Conservation (phyloP, 1,139 yeast genomes). For the Sugiyamaella novakii region DNA sequence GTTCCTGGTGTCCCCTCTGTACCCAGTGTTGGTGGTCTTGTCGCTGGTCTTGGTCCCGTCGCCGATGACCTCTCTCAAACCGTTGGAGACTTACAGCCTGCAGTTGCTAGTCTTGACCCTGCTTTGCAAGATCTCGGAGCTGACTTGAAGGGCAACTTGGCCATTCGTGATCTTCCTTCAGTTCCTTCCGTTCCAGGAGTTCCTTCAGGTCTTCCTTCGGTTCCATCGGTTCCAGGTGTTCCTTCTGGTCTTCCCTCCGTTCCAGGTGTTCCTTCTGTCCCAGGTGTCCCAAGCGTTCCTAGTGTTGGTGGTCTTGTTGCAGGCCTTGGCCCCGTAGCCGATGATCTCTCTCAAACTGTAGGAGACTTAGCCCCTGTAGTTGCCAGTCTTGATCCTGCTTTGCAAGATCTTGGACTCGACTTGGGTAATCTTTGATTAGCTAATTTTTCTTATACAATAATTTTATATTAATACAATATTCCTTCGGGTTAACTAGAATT, state of each 20-base stretch:
- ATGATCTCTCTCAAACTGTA: background rate
- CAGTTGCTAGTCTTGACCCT: slow-evolving; percentile 6
- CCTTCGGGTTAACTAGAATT: no score
- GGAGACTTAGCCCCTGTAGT: background rate
- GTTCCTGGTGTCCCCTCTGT: background rate
- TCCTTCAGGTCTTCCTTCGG: slow-evolving; percentile 1
- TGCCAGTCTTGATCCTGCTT: slow-evolving; percentile 1
- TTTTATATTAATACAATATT: no score
- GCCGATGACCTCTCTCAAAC: slow-evolving; percentile 3
- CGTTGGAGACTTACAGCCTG: background rate
- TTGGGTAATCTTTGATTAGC: no score
- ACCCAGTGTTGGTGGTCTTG: slow-evolving; percentile 3
- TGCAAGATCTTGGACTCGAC: background rate
- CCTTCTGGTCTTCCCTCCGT: background rate
- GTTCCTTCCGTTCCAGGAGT: slow-evolving; percentile 1
- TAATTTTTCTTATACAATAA: no score
- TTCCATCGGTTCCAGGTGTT: slow-evolving; percentile 1
- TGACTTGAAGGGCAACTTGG: background rate
- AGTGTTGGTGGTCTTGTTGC: slow-evolving; percentile 1
- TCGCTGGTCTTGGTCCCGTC: slow-evolving; percentile 8
- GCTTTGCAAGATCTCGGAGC: slow-evolving; percentile 6
- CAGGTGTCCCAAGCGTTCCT: background rate
- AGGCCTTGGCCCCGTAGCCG: slow-evolving; percentile 1
- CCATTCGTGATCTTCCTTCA: background rate
- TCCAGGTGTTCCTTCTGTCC: background rate